Conservation (phyloP, 768 basidiomycete genomes). For the Russula olivacea region DNA sequence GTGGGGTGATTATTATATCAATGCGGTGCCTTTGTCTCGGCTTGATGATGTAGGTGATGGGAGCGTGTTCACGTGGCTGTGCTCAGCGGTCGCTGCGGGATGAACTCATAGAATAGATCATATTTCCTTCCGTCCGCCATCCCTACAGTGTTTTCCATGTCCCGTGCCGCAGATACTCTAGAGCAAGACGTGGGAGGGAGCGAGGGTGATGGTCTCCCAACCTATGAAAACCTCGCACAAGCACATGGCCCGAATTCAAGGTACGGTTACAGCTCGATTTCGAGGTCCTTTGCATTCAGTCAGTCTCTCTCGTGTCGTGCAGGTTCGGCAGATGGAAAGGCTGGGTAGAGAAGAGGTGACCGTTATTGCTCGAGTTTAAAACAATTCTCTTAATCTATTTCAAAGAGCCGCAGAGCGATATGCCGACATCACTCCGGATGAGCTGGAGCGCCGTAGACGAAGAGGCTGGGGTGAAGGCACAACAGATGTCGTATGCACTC, state of each 20-base stretch:
- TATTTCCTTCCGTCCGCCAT: background rate
- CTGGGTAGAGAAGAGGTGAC: conserved; percentile 84
- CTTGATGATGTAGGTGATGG: background rate
- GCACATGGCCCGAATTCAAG: conserved; percentile 81
- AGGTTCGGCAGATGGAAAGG: conserved; percentile 84
- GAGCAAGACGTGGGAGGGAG: conserved; percentile 41
- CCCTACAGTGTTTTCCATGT: conserved; percentile 11
- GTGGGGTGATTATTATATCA: background rate
- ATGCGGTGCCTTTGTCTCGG: background rate
- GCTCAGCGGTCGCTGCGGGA: background rate
- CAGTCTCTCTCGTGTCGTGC: background rate
- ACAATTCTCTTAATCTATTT: background rate
- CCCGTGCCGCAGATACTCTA: conserved; percentile 26
- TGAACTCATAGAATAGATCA: background rate
- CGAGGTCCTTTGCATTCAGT: background rate
- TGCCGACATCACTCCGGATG: conserved; percentile 54
- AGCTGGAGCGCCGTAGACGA: conserved; percentile 48
- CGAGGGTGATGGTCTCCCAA: conserved; percentile 63
- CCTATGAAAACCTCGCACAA: conserved; percentile 72
- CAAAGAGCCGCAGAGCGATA: conserved; percentile 80
- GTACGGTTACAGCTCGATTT: conserved; percentile 32
- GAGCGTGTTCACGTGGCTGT: background rate
- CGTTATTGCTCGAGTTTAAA: background rate
- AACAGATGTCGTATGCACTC: conserved; percentile 17
- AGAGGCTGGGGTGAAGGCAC: conserved; percentile 66